Base-by-base conservation (phyloP, 768 basidiomycete species). In the Candolleomyces aberdarensis region DNA sequence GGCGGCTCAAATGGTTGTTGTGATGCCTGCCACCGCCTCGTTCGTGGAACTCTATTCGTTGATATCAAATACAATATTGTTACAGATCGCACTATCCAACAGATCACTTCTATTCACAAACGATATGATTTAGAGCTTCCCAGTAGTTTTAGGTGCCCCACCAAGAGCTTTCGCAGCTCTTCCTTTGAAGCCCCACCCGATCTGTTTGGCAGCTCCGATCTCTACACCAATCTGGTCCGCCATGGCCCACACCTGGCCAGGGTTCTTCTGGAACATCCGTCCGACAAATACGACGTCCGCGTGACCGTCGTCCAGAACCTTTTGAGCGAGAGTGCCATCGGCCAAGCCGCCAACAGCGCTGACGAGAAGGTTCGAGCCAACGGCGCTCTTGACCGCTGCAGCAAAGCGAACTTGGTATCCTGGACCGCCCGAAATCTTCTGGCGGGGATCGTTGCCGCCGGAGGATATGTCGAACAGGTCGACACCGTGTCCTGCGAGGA, bases 391-490 rank as follows among this genome's bases (percentile, higher is more conserved):
- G 58, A 83, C 82, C 5, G 76, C 77, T 20, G 76, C 75, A 0
- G 85, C 80, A 61, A 85, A 84, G 0, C 77, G 83, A 0, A 84
- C 82, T 72, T 91, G 85, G 64, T 80, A 85, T 1, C 76, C 77
- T 5, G 69, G 71, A 0, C 73, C 74, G 32, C 31, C 13, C 14
- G 52, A 40, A 32, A 78, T 66, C 55, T 74, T 71, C 59, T 83
- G 82, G 40, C 69, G 65, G 0, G 78, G 70, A 59, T 79, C 74
- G 57, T 80, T 83, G 1, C 91, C 92, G 2, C 85, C 90, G 0
- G 80, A 79, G 6, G 86, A 87, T 47, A 90, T 82, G 65, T 93
- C 91, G 53, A 94, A 73, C 40, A 94, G 75, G 71, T 93, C 92
- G 56, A 93, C 81, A 5, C 90, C 90, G 50, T 84, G 79, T 15